Evolutionary conservation across 306 rosid genomes (phyloP).

Genomic region (Cucurbita pepo): DNA sequence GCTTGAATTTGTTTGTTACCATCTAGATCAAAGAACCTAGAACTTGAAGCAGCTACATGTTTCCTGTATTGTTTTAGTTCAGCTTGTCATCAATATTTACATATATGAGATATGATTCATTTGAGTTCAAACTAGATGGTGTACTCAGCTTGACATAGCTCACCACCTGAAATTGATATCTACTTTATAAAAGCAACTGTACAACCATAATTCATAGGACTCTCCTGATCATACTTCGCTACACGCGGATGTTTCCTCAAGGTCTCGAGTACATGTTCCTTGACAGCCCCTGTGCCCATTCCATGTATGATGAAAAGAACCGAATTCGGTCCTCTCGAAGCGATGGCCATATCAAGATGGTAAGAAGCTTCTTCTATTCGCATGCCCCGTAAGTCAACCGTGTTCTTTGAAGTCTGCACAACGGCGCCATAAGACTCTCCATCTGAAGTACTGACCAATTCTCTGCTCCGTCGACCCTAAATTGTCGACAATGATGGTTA

Average conservation of each 20-base stretch:
- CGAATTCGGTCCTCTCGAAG: constrained; percentile 41
- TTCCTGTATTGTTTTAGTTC: neutral
- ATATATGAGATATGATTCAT: neutral
- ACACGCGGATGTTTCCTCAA: constrained; percentile 53
- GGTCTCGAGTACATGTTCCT: constrained; percentile 46
- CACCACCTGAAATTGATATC: neutral
- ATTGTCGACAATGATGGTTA: constrained; percentile 1
- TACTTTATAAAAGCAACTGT: constrained; percentile 76
- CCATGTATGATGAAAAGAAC: constrained; percentile 80
- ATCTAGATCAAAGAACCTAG: neutral
- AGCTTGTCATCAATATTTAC: neutral
- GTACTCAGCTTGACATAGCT: neutral
- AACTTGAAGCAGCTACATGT: neutral
- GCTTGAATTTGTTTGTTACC: neutral
- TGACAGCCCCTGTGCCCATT: constrained; percentile 78
- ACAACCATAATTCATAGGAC: constrained; percentile 75
- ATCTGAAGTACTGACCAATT: constrained; percentile 14
- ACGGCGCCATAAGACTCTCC: constrained; percentile 45
- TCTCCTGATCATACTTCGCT: constrained; percentile 53
- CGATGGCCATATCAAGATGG: constrained; percentile 59
- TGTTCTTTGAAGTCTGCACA: constrained; percentile 72
- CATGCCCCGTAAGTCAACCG: constrained; percentile 79
- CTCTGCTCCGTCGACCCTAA: constrained; percentile 28
- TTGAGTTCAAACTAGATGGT: neutral
- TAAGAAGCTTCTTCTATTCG: constrained; percentile 67